phyloP scores from a whole-genome alignment of 2,329 filamentous ascomycete genomes.

The Pestalotiopsis sp. region DNA sequence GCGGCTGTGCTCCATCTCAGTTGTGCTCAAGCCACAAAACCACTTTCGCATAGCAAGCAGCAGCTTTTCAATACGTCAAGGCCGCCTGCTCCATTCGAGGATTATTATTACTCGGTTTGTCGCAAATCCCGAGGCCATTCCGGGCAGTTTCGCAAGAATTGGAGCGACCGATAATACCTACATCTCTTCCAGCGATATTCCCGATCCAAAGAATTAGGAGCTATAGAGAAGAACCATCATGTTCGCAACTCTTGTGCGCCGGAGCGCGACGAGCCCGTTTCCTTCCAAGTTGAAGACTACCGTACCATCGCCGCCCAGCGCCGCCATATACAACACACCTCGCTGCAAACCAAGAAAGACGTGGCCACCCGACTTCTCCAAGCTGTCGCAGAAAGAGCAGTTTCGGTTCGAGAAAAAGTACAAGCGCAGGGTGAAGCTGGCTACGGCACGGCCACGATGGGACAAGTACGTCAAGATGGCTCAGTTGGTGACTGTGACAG shows the following conservation, averaged over 20 bases:
- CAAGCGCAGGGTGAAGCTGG: conserved; percentile 62
- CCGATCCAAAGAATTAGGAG: not conserved
- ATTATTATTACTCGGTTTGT: not conserved
- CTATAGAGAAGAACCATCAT: conserved; percentile 31
- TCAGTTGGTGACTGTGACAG: conserved; percentile 61
- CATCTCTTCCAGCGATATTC: not conserved
- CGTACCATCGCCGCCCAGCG: conserved; percentile 22
- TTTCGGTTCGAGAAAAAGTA: conserved; percentile 80
- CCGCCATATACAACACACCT: conserved; percentile 49
- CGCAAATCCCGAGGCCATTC: not conserved
- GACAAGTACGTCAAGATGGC: conserved; percentile 55
- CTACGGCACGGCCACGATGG: conserved; percentile 33
- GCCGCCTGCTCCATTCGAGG: not conserved
- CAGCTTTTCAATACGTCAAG: not conserved
- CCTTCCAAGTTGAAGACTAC: conserved; percentile 24
- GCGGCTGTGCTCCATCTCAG: not conserved
- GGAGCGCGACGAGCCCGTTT: conserved; percentile 36
- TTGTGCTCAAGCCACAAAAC: not conserved
- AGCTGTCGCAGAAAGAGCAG: conserved; percentile 71
- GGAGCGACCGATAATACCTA: not conserved
- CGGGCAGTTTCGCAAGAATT: not conserved
- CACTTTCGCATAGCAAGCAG: not conserved
- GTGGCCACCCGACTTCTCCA: conserved; percentile 78
- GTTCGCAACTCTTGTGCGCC: conserved; percentile 48
- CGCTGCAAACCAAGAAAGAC: conserved; percentile 69